Evolutionary conservation across 2,329 filamentous ascomycete genomes (phyloP).

Genomic region (Corinectria fuckeliana): DNA sequence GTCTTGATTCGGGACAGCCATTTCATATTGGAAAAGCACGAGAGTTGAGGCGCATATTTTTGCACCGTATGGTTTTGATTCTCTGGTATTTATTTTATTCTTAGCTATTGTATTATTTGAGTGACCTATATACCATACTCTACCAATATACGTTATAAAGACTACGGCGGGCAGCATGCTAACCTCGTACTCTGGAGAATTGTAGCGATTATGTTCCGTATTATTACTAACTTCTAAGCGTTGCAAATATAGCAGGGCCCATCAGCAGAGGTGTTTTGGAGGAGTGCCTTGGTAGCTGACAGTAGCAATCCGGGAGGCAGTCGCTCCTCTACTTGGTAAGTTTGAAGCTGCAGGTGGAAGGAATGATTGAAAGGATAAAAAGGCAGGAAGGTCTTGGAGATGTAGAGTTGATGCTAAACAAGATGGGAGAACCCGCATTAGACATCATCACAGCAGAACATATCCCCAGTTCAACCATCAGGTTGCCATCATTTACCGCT

Average conservation of each 20-base stretch:
- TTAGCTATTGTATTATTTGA: constrained; percentile 14
- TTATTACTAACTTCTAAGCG: no score
- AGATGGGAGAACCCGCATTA: neutral
- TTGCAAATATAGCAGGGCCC: no score
- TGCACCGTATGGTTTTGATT: constrained; percentile 13
- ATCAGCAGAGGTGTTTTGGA: no score
- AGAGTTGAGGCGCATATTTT: constrained; percentile 3
- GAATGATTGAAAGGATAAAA: neutral
- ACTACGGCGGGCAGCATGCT: no score
- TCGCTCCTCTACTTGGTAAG: neutral
- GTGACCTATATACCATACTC: constrained; percentile 8
- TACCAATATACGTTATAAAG: neutral
- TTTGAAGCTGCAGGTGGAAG: neutral
- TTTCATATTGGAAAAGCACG: neutral
- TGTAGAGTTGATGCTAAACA: neutral
- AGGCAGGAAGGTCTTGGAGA: neutral
- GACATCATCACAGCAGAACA: neutral
- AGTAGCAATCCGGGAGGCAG: neutral
- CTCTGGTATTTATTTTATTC: constrained; percentile 9
- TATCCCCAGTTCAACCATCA: neutral
- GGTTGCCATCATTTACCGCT: neutral
- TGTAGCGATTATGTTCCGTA: no score
- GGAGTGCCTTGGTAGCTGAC: neutral
- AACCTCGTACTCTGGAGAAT: no score
- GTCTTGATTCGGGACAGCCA: constrained; percentile 6